phyloP scores from a whole-genome alignment of 768 basidiomycete species.

The Lentinula lateritia region DNA sequence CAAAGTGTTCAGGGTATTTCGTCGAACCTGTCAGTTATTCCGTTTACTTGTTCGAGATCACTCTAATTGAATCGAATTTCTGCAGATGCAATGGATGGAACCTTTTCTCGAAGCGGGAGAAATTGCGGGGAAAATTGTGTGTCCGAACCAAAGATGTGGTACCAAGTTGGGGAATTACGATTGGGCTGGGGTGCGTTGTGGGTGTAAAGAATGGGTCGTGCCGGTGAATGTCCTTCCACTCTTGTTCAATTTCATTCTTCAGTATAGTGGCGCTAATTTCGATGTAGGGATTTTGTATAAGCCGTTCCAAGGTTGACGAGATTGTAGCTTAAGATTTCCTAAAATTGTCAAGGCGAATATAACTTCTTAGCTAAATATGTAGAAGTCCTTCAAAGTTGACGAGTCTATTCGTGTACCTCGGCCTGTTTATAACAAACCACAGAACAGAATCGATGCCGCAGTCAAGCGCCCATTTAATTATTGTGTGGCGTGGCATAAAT shows the following conservation, averaged over 20 bases:
- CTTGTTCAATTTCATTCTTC: neutral
- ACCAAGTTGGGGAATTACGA: conserved; percentile 94
- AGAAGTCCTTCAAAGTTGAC: neutral
- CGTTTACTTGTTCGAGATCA: neutral
- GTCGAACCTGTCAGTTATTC: conserved; percentile 79
- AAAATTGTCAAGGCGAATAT: neutral
- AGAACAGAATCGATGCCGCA: neutral
- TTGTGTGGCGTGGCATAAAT: neutral
- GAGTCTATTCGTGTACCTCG: neutral
- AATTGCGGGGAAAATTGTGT: conserved; percentile 83
- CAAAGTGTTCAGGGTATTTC: conserved; percentile 94
- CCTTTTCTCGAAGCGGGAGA: conserved; percentile 68
- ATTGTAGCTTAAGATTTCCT: conserved; percentile 23
- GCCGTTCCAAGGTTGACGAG: conserved; percentile 65
- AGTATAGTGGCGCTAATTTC: neutral
- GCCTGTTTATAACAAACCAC: neutral
- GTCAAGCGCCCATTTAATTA: neutral
- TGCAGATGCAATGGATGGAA: conserved; percentile 95
- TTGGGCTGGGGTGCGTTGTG: conserved; percentile 92
- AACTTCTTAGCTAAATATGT: too few relatives aligned
- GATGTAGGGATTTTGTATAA: conserved; percentile 57
- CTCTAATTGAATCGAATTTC: neutral
- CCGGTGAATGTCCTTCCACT: conserved; percentile 50
- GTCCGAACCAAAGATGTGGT: conserved; percentile 87
- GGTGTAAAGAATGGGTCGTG: conserved; percentile 89